phyloP scores from a whole-genome alignment of 306 rosid species.

The Luffa aegyptiaca region DNA sequence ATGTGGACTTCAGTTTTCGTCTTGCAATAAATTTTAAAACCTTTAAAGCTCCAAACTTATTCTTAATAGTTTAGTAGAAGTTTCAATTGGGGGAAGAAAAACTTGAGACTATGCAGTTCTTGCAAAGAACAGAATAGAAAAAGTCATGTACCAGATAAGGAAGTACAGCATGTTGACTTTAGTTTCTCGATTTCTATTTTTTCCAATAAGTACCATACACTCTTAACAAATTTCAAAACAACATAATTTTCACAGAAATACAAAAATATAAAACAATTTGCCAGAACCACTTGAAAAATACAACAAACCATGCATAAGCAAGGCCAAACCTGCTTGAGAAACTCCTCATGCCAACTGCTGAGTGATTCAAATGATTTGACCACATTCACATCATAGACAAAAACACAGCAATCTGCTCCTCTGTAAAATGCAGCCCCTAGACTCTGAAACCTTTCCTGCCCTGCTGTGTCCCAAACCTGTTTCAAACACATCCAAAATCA shows the following conservation, averaged over 20 bases:
- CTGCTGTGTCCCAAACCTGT: constrained; percentile 99
- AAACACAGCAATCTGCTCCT: constrained; percentile 92
- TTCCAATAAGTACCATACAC: not conserved
- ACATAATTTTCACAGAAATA: too few relatives aligned
- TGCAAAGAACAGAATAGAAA: not conserved
- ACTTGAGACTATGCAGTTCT: not conserved
- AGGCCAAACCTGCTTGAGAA: constrained; percentile 66
- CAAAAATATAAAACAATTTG: not conserved
- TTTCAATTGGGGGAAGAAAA: not conserved
- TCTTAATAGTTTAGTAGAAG: not conserved
- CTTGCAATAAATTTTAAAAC: not conserved
- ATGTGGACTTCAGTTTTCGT: not conserved
- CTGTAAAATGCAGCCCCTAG: constrained; percentile 80
- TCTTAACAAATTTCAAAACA: not conserved
- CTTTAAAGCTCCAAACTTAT: not conserved
- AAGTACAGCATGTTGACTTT: not conserved
- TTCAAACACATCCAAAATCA: not conserved
- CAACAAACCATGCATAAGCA: not conserved
- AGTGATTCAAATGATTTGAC: constrained; percentile 55
- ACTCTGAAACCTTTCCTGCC: constrained; percentile 86
- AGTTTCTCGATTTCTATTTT: not conserved
- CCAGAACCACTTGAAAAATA: not conserved
- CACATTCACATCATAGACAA: constrained; percentile 73
- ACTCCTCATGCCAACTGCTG: constrained; percentile 74
- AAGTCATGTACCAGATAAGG: not conserved